Base-by-base conservation (phyloP, 768 basidiomycete species). In the Coprinellus micaceus region DNA sequence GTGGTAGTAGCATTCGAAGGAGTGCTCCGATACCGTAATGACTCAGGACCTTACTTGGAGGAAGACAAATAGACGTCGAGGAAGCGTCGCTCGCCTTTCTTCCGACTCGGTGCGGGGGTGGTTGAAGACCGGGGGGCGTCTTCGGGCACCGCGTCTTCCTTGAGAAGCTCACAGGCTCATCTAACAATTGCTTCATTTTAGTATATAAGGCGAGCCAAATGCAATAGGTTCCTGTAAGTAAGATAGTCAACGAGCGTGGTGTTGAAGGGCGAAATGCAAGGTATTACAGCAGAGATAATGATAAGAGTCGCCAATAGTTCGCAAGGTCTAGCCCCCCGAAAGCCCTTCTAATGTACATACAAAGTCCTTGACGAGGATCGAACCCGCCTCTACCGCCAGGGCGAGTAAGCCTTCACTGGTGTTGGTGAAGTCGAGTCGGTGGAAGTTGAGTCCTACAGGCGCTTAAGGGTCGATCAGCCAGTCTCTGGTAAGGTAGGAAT, bases 111-210 rank as follows among this genome's bases (percentile, higher is more conserved):
- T 6, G 33, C 33, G 33, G 33, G 13, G 33, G 33, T 33, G 13
- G 6, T 13, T 33, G 7, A 13, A 33, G 7, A 13, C 33, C 33
- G 33, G 33, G 19, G n/a, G 17, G 33, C 30, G 30, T 22, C n/a
- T 30, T 51, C 49, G 49, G 49, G 49, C 49, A 29, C 26, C 19
- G 22, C 49, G 49, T 37, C 30, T 19, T 37, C 33, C 49, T 51
- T 51, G 49, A 21, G 49, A 51, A 51, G 49, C 17, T 29, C 28
- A 9, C 30, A 3, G 21, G 19, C 10, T 29, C 21, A 17, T 17
- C 5, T 1, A 12, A 25, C 11, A 9, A 12, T 49, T 26, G 47
- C 24, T 26, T 22, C 29, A 33, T 33, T 29, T 29, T n/a, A 11
- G 28, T 21, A 13, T 26, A 3, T 36, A 22, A 26, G 15, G 19